Evolutionary conservation across 2,329 filamentous ascomycete genomes (phyloP).

Genomic region (Coniosporium tulheliwenetii): DNA sequence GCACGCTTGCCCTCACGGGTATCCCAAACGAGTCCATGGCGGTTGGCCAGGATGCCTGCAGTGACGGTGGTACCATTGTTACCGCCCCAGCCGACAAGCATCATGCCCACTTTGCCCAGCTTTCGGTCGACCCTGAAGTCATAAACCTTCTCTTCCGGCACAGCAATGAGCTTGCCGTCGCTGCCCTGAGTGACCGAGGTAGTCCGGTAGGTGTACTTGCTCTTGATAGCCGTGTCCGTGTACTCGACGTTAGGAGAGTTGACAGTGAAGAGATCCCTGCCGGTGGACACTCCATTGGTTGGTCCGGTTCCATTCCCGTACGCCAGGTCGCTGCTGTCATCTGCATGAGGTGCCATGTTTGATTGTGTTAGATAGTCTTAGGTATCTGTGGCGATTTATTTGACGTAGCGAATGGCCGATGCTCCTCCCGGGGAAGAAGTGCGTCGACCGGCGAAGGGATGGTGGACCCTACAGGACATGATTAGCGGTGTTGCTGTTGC

Average conservation of each 20-base stretch:
- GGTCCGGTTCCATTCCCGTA: slow-evolving; percentile 33
- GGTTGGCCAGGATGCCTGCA: slow-evolving; percentile 92
- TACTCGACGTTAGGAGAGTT: slow-evolving; percentile 87
- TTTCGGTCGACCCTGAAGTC: slow-evolving; percentile 96
- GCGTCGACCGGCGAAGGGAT: slow-evolving; percentile 94
- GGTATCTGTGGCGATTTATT: slow-evolving; percentile 22
- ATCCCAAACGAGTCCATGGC: slow-evolving; percentile 73
- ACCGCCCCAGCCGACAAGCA: slow-evolving; percentile 95
- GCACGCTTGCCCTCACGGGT: slow-evolving; percentile 74
- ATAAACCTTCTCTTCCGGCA: slow-evolving; percentile 77
- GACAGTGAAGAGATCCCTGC: slow-evolving; percentile 63
- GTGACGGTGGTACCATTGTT: slow-evolving; percentile 98
- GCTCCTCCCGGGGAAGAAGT: slow-evolving; percentile 74
- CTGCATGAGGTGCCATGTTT: slow-evolving; percentile 89
- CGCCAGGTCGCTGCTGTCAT: slow-evolving; percentile 41
- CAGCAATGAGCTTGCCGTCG: slow-evolving; percentile 66
- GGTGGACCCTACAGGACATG: slow-evolving; percentile 51
- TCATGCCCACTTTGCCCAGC: slow-evolving; percentile 85
- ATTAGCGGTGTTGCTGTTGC: neutral
- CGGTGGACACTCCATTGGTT: slow-evolving; percentile 19
- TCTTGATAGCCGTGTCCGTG: slow-evolving; percentile 73
- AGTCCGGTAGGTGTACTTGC: slow-evolving; percentile 93
- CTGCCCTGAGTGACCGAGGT: slow-evolving; percentile 60
- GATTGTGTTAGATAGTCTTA: slow-evolving; percentile 13
- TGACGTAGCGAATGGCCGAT: slow-evolving; percentile 32